Conservation (phyloP, 2,329 filamentous ascomycete genomes). For the Cryphonectria parasitica region DNA sequence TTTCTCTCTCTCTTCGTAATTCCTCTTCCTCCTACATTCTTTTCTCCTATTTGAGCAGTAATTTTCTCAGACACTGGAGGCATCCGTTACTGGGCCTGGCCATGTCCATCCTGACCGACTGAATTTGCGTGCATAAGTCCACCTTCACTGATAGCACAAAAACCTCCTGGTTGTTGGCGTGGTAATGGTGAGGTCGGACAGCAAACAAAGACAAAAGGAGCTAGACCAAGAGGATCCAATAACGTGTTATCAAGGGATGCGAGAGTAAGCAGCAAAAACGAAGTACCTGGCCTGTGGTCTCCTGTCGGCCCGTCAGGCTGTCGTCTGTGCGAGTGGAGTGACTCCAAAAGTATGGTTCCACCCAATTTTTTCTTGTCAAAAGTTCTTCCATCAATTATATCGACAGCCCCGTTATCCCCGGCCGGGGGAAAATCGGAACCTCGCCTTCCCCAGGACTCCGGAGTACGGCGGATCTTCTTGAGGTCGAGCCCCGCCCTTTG, state of each 20-base stretch:
- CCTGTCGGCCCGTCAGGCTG: constrained; percentile 3
- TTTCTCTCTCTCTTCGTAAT: background rate
- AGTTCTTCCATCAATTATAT: constrained; percentile 31
- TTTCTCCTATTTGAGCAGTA: background rate
- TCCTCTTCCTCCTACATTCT: background rate
- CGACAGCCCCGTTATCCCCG: constrained; percentile 12
- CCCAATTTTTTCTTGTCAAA: constrained; percentile 1
- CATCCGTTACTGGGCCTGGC: background rate
- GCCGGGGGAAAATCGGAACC: constrained; percentile 16
- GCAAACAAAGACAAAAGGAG: constrained; percentile 11
- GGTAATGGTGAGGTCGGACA: constrained; percentile 14
- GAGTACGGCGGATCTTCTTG: background rate
- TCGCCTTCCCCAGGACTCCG: constrained; percentile 6
- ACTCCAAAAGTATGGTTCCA: constrained; percentile 22
- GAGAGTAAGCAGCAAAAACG: background rate
- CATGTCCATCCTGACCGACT: background rate
- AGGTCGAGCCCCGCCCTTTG: background rate
- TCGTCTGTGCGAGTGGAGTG: constrained; percentile 25
- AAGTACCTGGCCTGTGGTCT: background rate
- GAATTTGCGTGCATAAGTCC: background rate
- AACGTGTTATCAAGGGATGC: constrained; percentile 25
- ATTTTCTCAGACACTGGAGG: background rate
- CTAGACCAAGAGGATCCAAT: constrained; percentile 9
- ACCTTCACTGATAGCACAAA: background rate
- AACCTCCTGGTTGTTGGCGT: constrained; percentile 5